Conservation (phyloP, 2,329 filamentous ascomycete species). For the Simplicillium aogashimaense region DNA sequence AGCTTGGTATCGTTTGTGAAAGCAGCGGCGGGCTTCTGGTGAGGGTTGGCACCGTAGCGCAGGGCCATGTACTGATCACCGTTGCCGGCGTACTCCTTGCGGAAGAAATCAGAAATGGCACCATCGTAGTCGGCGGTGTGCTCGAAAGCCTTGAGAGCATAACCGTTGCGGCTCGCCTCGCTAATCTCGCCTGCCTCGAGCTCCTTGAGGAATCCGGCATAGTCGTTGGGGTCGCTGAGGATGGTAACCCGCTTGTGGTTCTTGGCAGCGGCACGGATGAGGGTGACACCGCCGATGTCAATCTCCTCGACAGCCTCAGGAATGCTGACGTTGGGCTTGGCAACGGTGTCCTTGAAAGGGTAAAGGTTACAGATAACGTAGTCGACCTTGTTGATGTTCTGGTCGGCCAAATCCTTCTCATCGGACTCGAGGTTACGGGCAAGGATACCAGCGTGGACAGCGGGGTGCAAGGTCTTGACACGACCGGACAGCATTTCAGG, state of each 20-base stretch:
- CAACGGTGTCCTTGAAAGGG: slow-evolving; percentile 96
- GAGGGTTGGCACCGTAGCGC: slow-evolving; percentile 93
- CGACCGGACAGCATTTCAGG: slow-evolving; percentile 89
- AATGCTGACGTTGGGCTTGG: slow-evolving; percentile 94
- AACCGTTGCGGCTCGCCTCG: slow-evolving; percentile 74
- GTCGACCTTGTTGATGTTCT: slow-evolving; percentile 92
- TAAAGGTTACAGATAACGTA: slow-evolving; percentile 98
- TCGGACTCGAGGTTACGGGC: slow-evolving; percentile 90
- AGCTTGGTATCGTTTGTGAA: slow-evolving; percentile 63
- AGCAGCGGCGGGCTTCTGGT: slow-evolving; percentile 92
- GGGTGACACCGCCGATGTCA: slow-evolving; percentile 94
- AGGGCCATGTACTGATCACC: slow-evolving; percentile 76
- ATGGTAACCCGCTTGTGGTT: slow-evolving; percentile 95
- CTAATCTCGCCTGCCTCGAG: slow-evolving; percentile 79
- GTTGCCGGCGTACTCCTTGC: slow-evolving; percentile 85
- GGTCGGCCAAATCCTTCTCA: slow-evolving; percentile 90
- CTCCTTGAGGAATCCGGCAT: slow-evolving; percentile 87
- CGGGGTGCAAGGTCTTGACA: slow-evolving; percentile 89
- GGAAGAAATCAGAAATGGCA: slow-evolving; percentile 94
- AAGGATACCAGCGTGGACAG: slow-evolving; percentile 83
- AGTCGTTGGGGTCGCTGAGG: slow-evolving; percentile 87
- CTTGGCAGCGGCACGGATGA: slow-evolving; percentile 94
- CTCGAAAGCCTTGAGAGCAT: slow-evolving; percentile 95
- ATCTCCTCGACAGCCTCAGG: slow-evolving; percentile 97
- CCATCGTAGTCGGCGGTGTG: slow-evolving; percentile 96